Evolutionary conservation across 192 early-diverging fungal species (phyloP).

Genomic region (Lobosporangium transversale): DNA sequence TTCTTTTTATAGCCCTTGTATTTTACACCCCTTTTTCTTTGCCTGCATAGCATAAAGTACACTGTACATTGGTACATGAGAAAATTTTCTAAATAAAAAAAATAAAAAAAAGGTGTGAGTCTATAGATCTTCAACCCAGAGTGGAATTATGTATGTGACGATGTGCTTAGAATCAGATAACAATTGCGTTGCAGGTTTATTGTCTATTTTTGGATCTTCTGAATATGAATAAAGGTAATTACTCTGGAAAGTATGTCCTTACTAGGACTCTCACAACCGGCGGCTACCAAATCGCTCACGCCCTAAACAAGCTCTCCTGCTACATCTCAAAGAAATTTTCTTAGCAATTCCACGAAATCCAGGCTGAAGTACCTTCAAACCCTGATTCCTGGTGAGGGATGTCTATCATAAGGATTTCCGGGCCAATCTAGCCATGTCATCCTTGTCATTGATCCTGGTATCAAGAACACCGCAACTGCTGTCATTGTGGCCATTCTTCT

Average conservation of each 20-base stretch:
- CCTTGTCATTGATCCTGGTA: slow-evolving; percentile 9
- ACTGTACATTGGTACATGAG: too few relatives aligned
- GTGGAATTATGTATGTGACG: too few relatives aligned
- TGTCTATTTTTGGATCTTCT: too few relatives aligned
- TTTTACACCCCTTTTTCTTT: background rate
- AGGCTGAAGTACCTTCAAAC: slow-evolving; percentile 1
- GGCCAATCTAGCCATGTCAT: slow-evolving; percentile 1
- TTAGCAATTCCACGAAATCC: background rate
- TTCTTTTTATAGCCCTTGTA: background rate
- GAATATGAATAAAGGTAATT: too few relatives aligned
- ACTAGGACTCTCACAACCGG: background rate
- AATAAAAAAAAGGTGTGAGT: too few relatives aligned
- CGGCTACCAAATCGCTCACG: background rate
- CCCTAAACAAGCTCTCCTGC: background rate
- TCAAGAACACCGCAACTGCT: slow-evolving; percentile 9
- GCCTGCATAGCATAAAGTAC: background rate
- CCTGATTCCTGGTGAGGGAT: background rate
- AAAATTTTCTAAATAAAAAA: too few relatives aligned
- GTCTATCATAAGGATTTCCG: background rate
- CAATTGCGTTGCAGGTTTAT: too few relatives aligned
- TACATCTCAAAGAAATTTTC: background rate
- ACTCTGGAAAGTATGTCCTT: slow-evolving; percentile 10
- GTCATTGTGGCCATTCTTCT: background rate
- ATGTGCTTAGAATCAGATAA: too few relatives aligned
- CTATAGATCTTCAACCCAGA: too few relatives aligned